Percentiles rank a stretch among this genome's conserved stretches.
Evolutionary conservation across 352 stramenopile species (phyloP).

Genomic region (Phytophthora constricta): DNA sequence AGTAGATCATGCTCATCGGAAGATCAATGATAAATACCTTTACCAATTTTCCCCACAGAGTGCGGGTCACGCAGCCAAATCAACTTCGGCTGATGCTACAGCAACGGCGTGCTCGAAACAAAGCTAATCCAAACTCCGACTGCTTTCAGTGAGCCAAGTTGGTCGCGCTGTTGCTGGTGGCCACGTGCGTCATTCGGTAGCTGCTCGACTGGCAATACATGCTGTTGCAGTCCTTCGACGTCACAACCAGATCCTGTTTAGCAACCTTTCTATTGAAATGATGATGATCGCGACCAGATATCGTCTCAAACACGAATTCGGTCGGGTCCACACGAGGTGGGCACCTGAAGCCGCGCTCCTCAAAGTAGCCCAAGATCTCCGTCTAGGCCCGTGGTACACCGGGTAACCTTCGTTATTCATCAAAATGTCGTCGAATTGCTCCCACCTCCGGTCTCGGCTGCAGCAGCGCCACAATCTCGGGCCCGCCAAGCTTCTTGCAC

Average conservation of each 20-base stretch:
- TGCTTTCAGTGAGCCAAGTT: slow-evolving; percentile 58
- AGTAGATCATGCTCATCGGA: slow-evolving; percentile 81
- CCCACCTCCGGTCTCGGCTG: slow-evolving; percentile 92
- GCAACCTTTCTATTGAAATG: slow-evolving; percentile 51
- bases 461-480: slow-evolving; percentile 49
- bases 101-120: slow-evolving; percentile 49
- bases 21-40: slow-evolving; percentile 79
- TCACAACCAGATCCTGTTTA: slow-evolving; percentile 33
- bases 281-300: slow-evolving; percentile 55
- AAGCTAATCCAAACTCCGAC: slow-evolving; percentile 60
- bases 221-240: slow-evolving; percentile 60
- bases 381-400: slow-evolving; percentile 90
- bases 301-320: slow-evolving; percentile 76
- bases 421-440: slow-evolving; percentile 95
- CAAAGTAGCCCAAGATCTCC: slow-evolving; percentile 88
- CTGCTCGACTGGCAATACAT: slow-evolving; percentile 63
- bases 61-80: slow-evolving; percentile 68
- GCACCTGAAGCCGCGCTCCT: slow-evolving; percentile 72
- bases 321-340: slow-evolving; percentile 72
- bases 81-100: slow-evolving; percentile 66
- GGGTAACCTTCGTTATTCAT: slow-evolving; percentile 92
- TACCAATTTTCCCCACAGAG: slow-evolving; percentile 67
- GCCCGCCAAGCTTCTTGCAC: slow-evolving; percentile 45
- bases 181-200: slow-evolving; percentile 58
- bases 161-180: slow-evolving; percentile 49